Percentiles rank a stretch among this genome's conserved stretches.
Conservation (phyloP, 2,329 filamentous ascomycete genomes). For the Apiospora hydei region DNA sequence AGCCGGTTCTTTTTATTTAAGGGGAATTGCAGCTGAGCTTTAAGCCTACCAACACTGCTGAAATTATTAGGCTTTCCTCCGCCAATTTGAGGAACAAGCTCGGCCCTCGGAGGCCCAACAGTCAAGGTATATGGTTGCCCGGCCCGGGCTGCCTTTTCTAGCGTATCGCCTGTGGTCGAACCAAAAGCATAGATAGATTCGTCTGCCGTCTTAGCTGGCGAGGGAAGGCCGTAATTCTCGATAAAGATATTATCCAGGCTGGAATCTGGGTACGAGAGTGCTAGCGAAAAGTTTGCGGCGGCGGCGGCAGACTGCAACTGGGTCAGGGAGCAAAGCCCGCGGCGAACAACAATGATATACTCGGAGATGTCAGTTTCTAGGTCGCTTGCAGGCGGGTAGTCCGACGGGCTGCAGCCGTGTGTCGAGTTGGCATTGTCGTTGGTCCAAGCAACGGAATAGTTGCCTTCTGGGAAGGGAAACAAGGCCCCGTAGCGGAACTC, state of each 20-base stretch:
- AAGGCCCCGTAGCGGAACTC: not conserved
- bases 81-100: not conserved
- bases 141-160: not conserved
- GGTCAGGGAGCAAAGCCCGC: not conserved
- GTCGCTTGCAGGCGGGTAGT: not conserved
- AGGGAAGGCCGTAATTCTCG: not conserved
- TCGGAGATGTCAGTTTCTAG: not conserved
- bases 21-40: not conserved
- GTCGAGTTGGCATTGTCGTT: not conserved
- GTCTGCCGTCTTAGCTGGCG: not conserved
- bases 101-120: not conserved
- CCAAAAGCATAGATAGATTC: not conserved
- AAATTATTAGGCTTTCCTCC: not conserved
- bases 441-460: not conserved
- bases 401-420: not conserved
- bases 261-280: not conserved
- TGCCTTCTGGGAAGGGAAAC: not conserved
- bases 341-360: not conserved
- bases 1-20: not conserved
- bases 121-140: not conserved
- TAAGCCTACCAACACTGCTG: not conserved
- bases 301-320: not conserved
- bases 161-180: not conserved
- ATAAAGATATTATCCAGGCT: not conserved
- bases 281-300: not conserved